These are phyloP conservation scores for Vitrella brassicaformis DNA, from an alignment of 73 alveolate species.

Conservation along the genomic window DNA sequence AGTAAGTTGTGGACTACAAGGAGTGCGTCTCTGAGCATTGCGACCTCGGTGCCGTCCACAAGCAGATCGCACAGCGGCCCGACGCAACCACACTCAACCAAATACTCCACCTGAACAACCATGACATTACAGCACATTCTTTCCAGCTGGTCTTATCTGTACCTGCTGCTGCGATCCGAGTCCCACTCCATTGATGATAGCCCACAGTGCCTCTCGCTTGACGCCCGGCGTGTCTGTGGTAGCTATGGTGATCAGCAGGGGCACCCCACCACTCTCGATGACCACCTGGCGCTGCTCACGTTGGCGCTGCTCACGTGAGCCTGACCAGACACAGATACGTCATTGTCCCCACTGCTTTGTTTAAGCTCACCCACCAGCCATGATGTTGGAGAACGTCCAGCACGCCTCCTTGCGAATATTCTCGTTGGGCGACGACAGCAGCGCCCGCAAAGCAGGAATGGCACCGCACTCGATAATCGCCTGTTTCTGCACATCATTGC, in stretches of 20 bases:
- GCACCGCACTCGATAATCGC: constrained; percentile 63
- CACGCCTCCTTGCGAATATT: constrained; percentile 82
- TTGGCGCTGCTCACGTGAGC: too few relatives aligned
- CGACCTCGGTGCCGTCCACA: too few relatives aligned
- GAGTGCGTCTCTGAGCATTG: too few relatives aligned
- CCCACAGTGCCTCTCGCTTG: constrained; percentile 83
- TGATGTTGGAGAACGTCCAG: constrained; percentile 81
- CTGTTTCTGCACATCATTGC: constrained; percentile 73
- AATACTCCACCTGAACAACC: not conserved
- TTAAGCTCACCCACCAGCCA: constrained; percentile 81
- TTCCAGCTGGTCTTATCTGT: too few relatives aligned
- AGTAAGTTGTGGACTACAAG: too few relatives aligned
- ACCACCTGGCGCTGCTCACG: too few relatives aligned
- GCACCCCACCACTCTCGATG: too few relatives aligned
- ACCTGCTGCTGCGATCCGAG: constrained; percentile 56
- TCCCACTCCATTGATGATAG: constrained; percentile 77
- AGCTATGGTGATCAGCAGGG: constrained; percentile 47
- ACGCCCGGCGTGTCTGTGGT: constrained; percentile 57
- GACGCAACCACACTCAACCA: not conserved
- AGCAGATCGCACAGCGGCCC: not conserved
- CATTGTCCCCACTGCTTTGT: too few relatives aligned
- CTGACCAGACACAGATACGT: too few relatives aligned
- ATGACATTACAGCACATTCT: too few relatives aligned
- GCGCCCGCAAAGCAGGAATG: constrained; percentile 51
- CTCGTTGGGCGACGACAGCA: constrained; percentile 56